Conservation (phyloP, 192 early-diverging fungal genomes). For the Gryganskiella cystojenkinii region DNA sequence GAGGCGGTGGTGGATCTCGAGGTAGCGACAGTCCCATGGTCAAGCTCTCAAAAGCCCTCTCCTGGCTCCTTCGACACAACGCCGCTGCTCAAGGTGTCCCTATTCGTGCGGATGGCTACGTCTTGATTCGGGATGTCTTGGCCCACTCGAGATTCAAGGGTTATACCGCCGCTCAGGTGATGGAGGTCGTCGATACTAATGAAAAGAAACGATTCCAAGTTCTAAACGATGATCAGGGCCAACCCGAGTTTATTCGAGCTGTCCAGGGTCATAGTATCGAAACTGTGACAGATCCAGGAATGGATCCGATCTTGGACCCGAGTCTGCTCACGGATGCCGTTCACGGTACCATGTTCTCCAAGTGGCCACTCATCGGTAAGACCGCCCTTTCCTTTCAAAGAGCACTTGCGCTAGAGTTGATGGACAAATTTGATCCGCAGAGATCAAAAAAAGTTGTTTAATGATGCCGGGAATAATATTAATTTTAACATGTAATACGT, state of each 20-base stretch:
- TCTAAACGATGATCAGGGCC: constrained; percentile 38
- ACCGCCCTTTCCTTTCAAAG: not conserved
- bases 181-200: constrained; percentile 76
- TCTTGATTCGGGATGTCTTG: constrained; percentile 74
- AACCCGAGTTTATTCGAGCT: constrained; percentile 76
- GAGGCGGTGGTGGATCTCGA: not conserved
- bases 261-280: constrained; percentile 88
- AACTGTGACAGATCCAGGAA: constrained; percentile 10
- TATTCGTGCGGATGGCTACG: constrained; percentile 82
- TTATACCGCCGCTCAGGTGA: constrained; percentile 70
- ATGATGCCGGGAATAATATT: too few relatives aligned
- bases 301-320: not conserved
- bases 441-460: not conserved
- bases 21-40: constrained; percentile 38
- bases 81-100: constrained; percentile 79
- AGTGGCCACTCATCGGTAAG: constrained; percentile 68
- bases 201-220: constrained; percentile 87
- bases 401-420: too few relatives aligned
- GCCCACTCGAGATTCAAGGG: constrained; percentile 63
- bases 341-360: constrained; percentile 72
- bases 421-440: not conserved
- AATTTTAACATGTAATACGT: not conserved
- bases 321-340: constrained; percentile 59
- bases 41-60: constrained; percentile 79
- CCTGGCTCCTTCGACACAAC: constrained; percentile 87